phyloP scores from a whole-genome alignment of 2,329 filamentous ascomycete species.

The Fonsecaea multimorphosa region DNA sequence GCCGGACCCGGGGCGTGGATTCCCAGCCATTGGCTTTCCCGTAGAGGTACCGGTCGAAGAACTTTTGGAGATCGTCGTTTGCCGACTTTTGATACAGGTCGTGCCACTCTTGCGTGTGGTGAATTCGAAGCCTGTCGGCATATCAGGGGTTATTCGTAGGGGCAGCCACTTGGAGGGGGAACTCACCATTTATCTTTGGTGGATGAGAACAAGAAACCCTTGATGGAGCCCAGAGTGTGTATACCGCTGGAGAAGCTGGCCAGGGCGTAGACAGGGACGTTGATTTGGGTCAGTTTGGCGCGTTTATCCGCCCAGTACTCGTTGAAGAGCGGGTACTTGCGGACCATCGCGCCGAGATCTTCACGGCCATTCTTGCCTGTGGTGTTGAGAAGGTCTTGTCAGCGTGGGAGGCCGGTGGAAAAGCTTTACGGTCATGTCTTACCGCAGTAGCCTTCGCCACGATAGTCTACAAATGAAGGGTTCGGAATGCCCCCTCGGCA shows the following conservation, averaged over 20 bases:
- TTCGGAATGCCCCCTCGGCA: constrained; percentile 48
- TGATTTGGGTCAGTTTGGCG: constrained; percentile 39
- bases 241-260: constrained; percentile 45
- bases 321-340: constrained; percentile 44
- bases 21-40: constrained; percentile 55
- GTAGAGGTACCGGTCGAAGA: constrained; percentile 57
- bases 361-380: constrained; percentile 40
- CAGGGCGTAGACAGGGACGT: constrained; percentile 46
- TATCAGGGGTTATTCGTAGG: too few species aligned
- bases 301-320: constrained; percentile 40
- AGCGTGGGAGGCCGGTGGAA: constrained; percentile 44
- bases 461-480: constrained; percentile 24
- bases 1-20: constrained; percentile 51
- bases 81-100: constrained; percentile 50
- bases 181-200: constrained; percentile 49
- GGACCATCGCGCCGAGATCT: constrained; percentile 53
- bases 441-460: constrained; percentile 23
- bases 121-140: constrained; percentile 46
- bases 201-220: constrained; percentile 49
- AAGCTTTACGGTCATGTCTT: not conserved
- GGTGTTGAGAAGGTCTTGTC: constrained; percentile 41
- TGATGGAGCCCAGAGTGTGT: constrained; percentile 48
- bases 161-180: too few species aligned
- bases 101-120: constrained; percentile 54
- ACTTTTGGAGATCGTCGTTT: constrained; percentile 49